Base-by-base conservation (phyloP, 2,329 filamentous ascomycete genomes). In the Phoma sp. region DNA sequence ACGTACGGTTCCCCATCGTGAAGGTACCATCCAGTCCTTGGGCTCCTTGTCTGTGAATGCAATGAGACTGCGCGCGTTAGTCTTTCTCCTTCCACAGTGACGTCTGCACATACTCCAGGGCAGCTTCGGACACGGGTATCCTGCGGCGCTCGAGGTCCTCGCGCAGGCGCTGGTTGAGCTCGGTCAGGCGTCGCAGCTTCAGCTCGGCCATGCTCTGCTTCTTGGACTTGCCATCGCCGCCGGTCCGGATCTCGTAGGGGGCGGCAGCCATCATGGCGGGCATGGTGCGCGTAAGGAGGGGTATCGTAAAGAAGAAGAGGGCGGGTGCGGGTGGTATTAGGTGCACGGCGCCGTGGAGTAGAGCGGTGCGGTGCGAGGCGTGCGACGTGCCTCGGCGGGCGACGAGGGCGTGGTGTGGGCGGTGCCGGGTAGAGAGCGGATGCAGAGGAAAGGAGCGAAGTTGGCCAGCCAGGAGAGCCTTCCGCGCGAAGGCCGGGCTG, bases 171-270 rank as follows among this genome's bases (percentile, higher is more conserved):
- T 92, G 92, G 84, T 98, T 99, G 71, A 99, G 86, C 81, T 99
- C 95, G 58, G 93, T 98, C 78, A 99, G 84, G 63, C 95, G 90
- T 72, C 95, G 89, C 71, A 98, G 87, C 84, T 99, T 99, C 63
- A 99, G 86, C 77, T 99, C 95, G 67, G 93, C 93, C 91, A 99
- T 98, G 76, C 92, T 96, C 81, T 98, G 95, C 84, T 97, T 97
- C 83, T 96, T 98, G 82, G 93, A 96, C 84, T 85, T 87, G 66
- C 83, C 81, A 73, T 87, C 85, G 65, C 85, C 84, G 64, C 84
- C 86, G 56, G 83, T 83, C 75, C 86, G 84, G 67, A 87, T 81
- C 74, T 88, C 86, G 77, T 88, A 89, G 54, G 85, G 81, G 60
- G 83, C 75, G 57, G 83, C 74, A 68, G 84, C 81, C 83, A 86